Conservation (phyloP, 768 basidiomycete genomes). For the Termitomyces sp. region DNA sequence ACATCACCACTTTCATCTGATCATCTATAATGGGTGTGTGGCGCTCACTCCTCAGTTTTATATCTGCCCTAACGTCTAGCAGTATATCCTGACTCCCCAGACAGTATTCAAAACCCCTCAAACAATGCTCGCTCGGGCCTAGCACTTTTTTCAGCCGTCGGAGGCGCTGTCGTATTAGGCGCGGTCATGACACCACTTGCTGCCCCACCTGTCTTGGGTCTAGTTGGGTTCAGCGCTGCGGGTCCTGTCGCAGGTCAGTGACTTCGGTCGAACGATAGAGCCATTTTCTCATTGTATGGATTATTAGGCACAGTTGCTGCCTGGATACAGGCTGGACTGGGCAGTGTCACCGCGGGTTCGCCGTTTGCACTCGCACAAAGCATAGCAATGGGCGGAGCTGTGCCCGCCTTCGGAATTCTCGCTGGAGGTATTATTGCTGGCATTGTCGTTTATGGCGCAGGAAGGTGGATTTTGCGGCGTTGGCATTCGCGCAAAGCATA, state of each 20-base stretch:
- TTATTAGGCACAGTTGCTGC: conserved; percentile 2
- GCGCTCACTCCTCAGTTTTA: background rate
- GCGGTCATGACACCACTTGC: background rate
- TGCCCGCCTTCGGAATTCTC: background rate
- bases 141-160: background rate
- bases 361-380: conserved; percentile 12
- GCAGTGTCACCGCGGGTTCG: conserved; percentile 3
- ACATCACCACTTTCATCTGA: background rate
- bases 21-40: background rate
- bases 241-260: conserved; percentile 3
- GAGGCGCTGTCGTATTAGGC: background rate
- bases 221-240: background rate
- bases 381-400: conserved; percentile 13
- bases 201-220: background rate
- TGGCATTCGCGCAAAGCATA: too few species aligned
- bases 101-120: background rate
- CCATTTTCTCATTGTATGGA: background rate
- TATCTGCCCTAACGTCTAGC: background rate
- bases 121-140: background rate
- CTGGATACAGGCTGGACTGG: background rate
- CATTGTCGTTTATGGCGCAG: background rate
- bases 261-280: background rate
- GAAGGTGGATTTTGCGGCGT: background rate
- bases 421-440: conserved; percentile 2
- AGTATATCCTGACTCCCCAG: background rate